Evolutionary conservation across 306 rosid genomes (phyloP).

Genomic region (Chamaecrista fasciculata): DNA sequence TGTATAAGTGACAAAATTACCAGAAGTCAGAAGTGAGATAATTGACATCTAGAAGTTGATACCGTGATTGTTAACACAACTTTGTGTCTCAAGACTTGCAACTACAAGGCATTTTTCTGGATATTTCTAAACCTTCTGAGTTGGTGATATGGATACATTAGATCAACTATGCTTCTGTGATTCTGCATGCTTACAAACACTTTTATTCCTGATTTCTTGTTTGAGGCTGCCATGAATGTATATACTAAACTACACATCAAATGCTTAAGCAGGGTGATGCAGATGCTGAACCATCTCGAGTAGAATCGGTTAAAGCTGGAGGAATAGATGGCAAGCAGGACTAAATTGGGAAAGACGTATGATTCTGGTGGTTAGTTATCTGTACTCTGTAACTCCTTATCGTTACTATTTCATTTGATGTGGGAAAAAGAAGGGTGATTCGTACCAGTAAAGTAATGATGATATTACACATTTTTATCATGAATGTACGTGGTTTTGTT

Average conservation of each 20-base stretch:
- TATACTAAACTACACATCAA: conserved; percentile 20
- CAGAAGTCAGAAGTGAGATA: background rate
- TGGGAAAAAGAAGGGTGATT: too few species aligned
- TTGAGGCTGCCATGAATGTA: conserved; percentile 22
- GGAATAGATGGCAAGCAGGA: conserved; percentile 55
- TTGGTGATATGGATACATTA: background rate
- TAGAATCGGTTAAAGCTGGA: conserved; percentile 34
- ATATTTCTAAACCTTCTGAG: background rate
- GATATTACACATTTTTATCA: too few species aligned
- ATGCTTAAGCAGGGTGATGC: conserved; percentile 50
- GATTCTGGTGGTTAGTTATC: background rate
- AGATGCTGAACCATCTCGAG: conserved; percentile 35
- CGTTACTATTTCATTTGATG: background rate
- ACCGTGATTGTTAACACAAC: background rate
- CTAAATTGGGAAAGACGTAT: conserved; percentile 25
- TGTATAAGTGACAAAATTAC: background rate
- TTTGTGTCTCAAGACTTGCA: background rate
- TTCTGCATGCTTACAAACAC: conserved; percentile 10
- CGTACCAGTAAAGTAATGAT: too few species aligned
- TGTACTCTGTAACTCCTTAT: conserved; percentile 3
- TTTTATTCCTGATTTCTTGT: conserved; percentile 3
- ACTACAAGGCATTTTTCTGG: background rate
- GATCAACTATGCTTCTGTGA: background rate
- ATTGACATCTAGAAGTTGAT: background rate
- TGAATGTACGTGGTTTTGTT: too few species aligned